Percentiles rank a stretch among this genome's conserved stretches.
Evolutionary conservation across 352 stramenopile genomes (phyloP).

Genomic region (Phytophthora brassicae): DNA sequence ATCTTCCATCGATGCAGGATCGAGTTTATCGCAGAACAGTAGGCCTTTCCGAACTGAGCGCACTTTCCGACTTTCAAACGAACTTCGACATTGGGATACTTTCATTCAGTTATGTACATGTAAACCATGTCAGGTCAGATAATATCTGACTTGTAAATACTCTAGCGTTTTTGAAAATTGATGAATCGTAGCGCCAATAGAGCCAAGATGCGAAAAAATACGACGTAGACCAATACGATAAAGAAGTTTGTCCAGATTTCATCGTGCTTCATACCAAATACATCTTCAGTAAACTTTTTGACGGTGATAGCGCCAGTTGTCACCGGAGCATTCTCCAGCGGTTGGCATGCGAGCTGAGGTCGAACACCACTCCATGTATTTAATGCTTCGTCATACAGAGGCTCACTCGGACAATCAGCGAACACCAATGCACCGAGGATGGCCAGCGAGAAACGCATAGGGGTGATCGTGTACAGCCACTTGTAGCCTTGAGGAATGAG

Average conservation of each 20-base stretch:
- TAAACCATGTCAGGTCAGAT: too few relatives aligned
- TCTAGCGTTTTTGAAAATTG: conserved; percentile 46
- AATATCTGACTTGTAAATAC: too few relatives aligned
- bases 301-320: conserved; percentile 39
- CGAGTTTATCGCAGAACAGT: too few relatives aligned
- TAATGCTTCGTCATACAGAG: conserved; percentile 23
- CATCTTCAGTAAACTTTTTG: conserved; percentile 43
- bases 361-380: conserved; percentile 21
- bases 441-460: conserved; percentile 30
- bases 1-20: too few relatives aligned
- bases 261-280: conserved; percentile 55
- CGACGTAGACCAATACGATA: conserved; percentile 43
- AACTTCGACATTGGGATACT: too few relatives aligned
- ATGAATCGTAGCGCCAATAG: conserved; percentile 50
- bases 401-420: conserved; percentile 30
- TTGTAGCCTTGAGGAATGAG: conserved; percentile 34
- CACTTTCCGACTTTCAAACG: too few relatives aligned
- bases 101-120: too few relatives aligned
- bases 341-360: conserved; percentile 38
- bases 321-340: conserved; percentile 33
- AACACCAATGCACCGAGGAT: conserved; percentile 36
- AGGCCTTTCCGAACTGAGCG: too few relatives aligned
- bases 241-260: conserved; percentile 47
- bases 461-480: conserved; percentile 47
- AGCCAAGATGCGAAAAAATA: conserved; percentile 43